phyloP scores from a whole-genome alignment of 2,329 filamentous ascomycete genomes.

The Penicillium sp. region DNA sequence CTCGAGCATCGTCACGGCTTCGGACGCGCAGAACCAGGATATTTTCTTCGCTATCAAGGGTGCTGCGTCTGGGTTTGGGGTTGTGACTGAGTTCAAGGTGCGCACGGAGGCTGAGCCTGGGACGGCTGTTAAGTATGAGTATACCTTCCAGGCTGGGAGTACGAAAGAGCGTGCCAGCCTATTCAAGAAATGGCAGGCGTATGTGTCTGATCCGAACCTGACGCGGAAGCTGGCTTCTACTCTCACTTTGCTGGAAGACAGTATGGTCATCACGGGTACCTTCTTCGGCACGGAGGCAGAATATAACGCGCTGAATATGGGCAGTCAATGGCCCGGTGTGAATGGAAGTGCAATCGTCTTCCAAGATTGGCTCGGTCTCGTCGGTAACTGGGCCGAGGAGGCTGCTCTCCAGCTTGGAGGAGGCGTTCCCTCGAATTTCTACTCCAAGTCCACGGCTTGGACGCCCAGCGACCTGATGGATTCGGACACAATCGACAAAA shows the following conservation, averaged over 20 bases:
- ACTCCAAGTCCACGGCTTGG: constrained; percentile 60
- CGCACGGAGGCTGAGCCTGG: constrained; percentile 39
- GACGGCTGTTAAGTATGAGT: constrained; percentile 60
- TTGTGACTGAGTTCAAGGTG: constrained; percentile 44
- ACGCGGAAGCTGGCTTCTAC: constrained; percentile 61
- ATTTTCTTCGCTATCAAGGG: constrained; percentile 41
- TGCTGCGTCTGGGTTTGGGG: constrained; percentile 41
- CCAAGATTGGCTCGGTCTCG: constrained; percentile 33
- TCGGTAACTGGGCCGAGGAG: constrained; percentile 31
- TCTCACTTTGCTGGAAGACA: constrained; percentile 58
- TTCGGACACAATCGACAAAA: constrained; percentile 46
- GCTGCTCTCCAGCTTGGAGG: constrained; percentile 27
- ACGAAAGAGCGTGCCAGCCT: constrained; percentile 52
- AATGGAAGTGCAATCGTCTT: constrained; percentile 28
- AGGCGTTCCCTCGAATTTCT: constrained; percentile 55
- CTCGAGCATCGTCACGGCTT: constrained; percentile 35
- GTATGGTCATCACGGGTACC: constrained; percentile 60
- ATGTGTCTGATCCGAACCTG: constrained; percentile 57
- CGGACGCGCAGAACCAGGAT: constrained; percentile 32
- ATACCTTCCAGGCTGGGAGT: constrained; percentile 53
- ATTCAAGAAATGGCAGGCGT: constrained; percentile 61
- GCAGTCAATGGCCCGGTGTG: constrained; percentile 26
- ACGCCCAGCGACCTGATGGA: constrained; percentile 52
- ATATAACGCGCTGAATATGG: constrained; percentile 48
- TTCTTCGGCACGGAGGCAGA: constrained; percentile 64